Evolutionary conservation across 176 grass and related monocot species (phyloP).

Genomic region (Oryza longistaminata): DNA sequence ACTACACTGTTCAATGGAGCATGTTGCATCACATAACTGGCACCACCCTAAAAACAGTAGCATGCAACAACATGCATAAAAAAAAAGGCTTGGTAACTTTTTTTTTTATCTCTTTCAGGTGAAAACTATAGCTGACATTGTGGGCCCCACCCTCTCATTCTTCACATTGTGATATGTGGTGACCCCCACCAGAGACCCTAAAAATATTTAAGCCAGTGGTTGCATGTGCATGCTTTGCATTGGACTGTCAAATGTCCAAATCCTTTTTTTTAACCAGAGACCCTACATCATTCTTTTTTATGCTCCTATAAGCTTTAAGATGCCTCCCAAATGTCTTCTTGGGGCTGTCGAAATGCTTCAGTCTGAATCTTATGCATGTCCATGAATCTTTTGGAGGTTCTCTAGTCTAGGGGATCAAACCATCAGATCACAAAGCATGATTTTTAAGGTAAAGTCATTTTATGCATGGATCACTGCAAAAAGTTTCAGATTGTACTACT

Average conservation of each 20-base stretch:
- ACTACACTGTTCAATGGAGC: not conserved
- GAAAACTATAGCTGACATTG: not conserved
- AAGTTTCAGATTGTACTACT: not conserved
- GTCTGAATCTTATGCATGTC: not conserved
- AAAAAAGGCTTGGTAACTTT: not conserved
- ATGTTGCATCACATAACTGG: conserved; percentile 9
- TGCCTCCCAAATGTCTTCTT: not conserved
- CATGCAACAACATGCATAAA: conserved; percentile 29
- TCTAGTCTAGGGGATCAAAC: not conserved
- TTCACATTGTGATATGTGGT: not conserved
- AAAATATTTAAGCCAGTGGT: not conserved
- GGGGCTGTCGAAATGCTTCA: not conserved
- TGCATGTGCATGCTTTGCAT: not conserved
- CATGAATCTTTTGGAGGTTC: conserved; percentile 32
- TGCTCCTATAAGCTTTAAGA: not conserved
- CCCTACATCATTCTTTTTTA: not conserved
- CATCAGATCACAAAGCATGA: not conserved
- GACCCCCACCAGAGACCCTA: not conserved
- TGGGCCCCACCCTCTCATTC: not conserved
- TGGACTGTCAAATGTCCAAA: not conserved
- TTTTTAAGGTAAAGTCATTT: not conserved
- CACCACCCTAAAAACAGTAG: conserved; percentile 28
- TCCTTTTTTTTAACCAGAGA: too few relatives aligned
- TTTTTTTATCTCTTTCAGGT: not conserved
- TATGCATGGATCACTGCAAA: not conserved